A percentile compares a stretch with the other conserved stretches of the same genome.
These are phyloP conservation scores for Knufia petricola DNA, from an alignment of 2,329 filamentous ascomycete genomes.

Conservation along the genomic window DNA sequence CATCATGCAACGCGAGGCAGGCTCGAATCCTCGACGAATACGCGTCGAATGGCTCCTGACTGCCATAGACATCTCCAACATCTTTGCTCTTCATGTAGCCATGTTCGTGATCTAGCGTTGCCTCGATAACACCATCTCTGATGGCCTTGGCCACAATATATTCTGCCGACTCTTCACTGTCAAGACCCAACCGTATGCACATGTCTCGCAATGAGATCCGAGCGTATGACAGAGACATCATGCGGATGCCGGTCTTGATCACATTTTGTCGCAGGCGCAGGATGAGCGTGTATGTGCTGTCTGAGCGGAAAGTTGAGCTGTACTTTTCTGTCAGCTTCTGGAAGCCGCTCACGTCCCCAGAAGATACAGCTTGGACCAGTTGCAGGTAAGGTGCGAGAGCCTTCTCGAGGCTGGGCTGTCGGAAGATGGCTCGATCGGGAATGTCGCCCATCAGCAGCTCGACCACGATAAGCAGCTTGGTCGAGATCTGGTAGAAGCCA, in stretches of 20 bases:
- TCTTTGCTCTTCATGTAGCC: constrained; percentile 99
- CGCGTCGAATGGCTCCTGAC: constrained; percentile 86
- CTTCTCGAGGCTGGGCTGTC: constrained; percentile 75
- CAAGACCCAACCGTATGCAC: constrained; percentile 84
- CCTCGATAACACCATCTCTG: constrained; percentile 92
- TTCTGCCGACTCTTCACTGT: constrained; percentile 93
- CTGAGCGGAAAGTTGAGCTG: constrained; percentile 75
- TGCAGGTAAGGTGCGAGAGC: constrained; percentile 87
- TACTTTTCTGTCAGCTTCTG: constrained; percentile 75
- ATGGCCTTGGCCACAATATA: constrained; percentile 99
- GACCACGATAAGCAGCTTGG: constrained; percentile 91
- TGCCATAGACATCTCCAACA: constrained; percentile 89
- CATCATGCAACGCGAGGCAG: constrained; percentile 84
- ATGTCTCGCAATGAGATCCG: constrained; percentile 95
- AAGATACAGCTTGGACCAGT: constrained; percentile 86
- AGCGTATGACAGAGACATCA: constrained; percentile 98
- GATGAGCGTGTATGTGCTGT: constrained; percentile 92
- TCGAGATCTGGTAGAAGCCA: constrained; percentile 91
- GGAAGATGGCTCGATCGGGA: constrained; percentile 87
- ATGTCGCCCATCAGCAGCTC: constrained; percentile 98
- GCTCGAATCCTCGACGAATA: constrained; percentile 96
- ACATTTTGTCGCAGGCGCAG: constrained; percentile 94
- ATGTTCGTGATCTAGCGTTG: constrained; percentile 82
- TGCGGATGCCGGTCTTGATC: constrained; percentile 97
- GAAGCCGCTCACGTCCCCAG: constrained; percentile 93